Evolutionary conservation across 768 basidiomycete genomes (phyloP).

Genomic region (Leccinum olivaceopallidum): DNA sequence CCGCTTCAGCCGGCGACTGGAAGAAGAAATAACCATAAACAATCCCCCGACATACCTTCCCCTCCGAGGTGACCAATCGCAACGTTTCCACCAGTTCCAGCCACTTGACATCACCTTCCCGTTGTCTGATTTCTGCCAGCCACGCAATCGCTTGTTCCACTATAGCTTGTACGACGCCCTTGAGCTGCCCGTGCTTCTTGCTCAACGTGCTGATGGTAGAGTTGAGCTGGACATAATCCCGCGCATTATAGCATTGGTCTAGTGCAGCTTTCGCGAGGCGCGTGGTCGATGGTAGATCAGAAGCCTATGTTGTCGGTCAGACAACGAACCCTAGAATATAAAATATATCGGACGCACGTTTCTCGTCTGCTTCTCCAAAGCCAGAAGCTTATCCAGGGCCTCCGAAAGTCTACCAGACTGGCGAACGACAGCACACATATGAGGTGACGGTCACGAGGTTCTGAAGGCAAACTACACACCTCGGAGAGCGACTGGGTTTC

Average conservation of each 20-base stretch:
- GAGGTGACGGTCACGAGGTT: too few species aligned
- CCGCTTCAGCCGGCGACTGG: background rate
- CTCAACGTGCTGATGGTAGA: conserved; percentile 65
- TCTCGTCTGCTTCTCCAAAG: too few species aligned
- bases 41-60: conserved; percentile 64
- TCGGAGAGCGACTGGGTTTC: too few species aligned
- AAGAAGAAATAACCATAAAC: background rate
- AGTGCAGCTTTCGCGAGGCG: conserved; percentile 75
- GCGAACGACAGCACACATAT: too few species aligned
- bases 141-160: conserved; percentile 85
- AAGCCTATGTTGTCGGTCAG: conserved; percentile 60
- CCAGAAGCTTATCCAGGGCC: too few species aligned
- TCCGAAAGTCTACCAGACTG: too few species aligned
- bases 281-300: conserved; percentile 91
- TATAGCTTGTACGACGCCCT: conserved; percentile 86
- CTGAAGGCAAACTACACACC: too few species aligned
- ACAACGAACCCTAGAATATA: too few species aligned
- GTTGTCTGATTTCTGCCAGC: conserved; percentile 72
- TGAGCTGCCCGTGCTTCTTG: conserved; percentile 98
- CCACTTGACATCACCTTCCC: conserved; percentile 74
- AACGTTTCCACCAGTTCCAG: conserved; percentile 87
- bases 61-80: conserved; percentile 90
- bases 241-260: conserved; percentile 70
- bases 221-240: conserved; percentile 71
- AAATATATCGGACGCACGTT: too few species aligned